phyloP scores from a whole-genome alignment of 129 eudicot species.

The Flaveria brownii region DNA sequence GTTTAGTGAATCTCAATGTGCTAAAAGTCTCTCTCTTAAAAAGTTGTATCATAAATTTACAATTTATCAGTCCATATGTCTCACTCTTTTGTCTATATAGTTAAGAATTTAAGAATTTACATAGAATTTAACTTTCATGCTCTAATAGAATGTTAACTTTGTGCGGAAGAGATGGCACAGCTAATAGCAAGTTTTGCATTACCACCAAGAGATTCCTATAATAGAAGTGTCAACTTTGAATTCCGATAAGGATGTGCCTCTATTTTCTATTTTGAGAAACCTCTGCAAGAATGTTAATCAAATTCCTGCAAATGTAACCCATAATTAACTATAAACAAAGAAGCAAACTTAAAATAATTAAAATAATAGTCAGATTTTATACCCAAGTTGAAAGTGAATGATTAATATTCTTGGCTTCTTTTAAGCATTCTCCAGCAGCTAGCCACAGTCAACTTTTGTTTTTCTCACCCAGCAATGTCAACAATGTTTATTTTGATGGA shows the following conservation, averaged over 20 bases:
- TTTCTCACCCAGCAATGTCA: constrained; percentile 97
- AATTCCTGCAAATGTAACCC: background rate
- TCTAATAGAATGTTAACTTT: constrained; percentile 36
- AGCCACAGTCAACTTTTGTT: constrained; percentile 86
- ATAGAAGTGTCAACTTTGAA: constrained; percentile 2
- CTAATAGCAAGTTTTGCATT: too few species aligned
- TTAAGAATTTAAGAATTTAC: background rate
- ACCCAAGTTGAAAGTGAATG: constrained; percentile 98
- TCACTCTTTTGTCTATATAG: background rate
- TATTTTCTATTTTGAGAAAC: constrained; percentile 62
- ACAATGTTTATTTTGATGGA: constrained; percentile 60
- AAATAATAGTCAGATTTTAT: background rate
- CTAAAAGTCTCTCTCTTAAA: constrained; percentile 38
- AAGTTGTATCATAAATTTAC: constrained; percentile 48
- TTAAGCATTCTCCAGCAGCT: constrained; percentile 95
- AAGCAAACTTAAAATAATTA: background rate
- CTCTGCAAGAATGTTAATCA: too few species aligned
- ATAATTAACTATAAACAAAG: background rate
- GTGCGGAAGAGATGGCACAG: too few species aligned
- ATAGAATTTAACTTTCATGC: too few species aligned
- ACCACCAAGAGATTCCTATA: too few species aligned
- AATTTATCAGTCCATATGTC: background rate
- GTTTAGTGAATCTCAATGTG: too few species aligned
- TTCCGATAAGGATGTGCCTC: constrained; percentile 94
- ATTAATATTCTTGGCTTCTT: constrained; percentile 94